Percentiles rank a stretch among this genome's conserved stretches.
These are phyloP conservation scores for Acacia concinna DNA, from an alignment of 331 rosid genomes.

Conservation along the genomic window DNA sequence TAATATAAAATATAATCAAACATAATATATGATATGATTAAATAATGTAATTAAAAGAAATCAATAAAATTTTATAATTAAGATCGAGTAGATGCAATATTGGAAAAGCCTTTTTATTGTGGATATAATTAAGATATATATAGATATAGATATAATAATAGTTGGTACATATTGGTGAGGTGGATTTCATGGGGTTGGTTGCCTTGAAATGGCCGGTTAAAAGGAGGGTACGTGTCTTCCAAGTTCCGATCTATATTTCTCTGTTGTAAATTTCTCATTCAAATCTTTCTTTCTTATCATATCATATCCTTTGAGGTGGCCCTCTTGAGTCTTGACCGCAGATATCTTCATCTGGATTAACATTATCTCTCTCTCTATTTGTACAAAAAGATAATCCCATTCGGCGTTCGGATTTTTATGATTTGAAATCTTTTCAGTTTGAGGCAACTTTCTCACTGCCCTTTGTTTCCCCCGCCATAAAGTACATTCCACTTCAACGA, in stretches of 20 bases:
- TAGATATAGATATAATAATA: background rate
- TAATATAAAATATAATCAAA: too few species aligned
- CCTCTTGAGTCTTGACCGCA: background rate
- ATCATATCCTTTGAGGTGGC: slow-evolving; percentile 13
- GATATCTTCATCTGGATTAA: background rate
- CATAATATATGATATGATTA: too few species aligned
- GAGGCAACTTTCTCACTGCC: background rate
- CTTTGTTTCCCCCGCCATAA: background rate
- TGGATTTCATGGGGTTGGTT: background rate
- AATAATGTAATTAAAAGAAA: too few species aligned
- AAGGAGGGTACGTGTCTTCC: slow-evolving; percentile 2
- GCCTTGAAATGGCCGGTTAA: slow-evolving; percentile 25
- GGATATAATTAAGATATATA: slow-evolving; percentile 44
- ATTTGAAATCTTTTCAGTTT: background rate
- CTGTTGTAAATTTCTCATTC: background rate
- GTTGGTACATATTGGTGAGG: background rate
- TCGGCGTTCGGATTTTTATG: background rate
- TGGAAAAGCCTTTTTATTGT: slow-evolving; percentile 35
- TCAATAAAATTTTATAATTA: too few species aligned
- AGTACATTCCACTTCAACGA: background rate
- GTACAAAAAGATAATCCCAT: background rate
- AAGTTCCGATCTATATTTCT: too few species aligned
- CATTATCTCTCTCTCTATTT: background rate
- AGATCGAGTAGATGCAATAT: too few species aligned
- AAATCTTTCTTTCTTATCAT: background rate